phyloP scores from a whole-genome alignment of 2,329 filamentous ascomycete species.

The Trichoderma endophyticum region DNA sequence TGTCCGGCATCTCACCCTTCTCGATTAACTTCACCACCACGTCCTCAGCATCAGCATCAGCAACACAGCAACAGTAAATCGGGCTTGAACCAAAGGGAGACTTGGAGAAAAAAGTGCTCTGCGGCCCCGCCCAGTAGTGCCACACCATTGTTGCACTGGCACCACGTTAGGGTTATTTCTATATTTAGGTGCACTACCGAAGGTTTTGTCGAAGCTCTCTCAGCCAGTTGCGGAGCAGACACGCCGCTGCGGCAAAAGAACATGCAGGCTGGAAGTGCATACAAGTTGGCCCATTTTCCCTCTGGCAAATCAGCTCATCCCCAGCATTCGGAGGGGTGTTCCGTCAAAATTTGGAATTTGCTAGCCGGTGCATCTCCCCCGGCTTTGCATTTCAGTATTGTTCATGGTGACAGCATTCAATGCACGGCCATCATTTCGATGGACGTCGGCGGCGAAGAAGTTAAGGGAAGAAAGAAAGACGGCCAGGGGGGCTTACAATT shows the following conservation, averaged over 20 bases:
- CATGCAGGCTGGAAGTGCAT: not conserved
- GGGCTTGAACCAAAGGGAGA: not conserved
- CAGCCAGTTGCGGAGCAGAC: not conserved
- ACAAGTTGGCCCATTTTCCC: not conserved
- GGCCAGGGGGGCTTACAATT: not conserved
- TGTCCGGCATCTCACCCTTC: not conserved
- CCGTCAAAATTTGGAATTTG: not conserved
- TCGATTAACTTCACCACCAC: not conserved
- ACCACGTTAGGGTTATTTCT: slow-evolving; percentile 11
- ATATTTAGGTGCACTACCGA: slow-evolving; percentile 15
- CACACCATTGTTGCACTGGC: slow-evolving; percentile 7
- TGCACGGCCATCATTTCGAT: not conserved
- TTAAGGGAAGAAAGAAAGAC: not conserved
- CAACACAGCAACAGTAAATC: not conserved
- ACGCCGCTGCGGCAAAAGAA: slow-evolving; percentile 5
- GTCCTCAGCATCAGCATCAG: not conserved
- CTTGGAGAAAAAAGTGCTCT: not conserved
- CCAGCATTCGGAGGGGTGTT: not conserved
- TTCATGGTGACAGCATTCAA: not conserved
- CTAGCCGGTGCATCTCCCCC: not conserved
- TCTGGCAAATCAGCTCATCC: not conserved
- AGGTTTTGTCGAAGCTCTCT: slow-evolving; percentile 16
- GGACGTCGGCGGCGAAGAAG: not conserved
- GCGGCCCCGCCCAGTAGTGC: slow-evolving; percentile 10
- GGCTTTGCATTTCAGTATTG: not conserved